phyloP scores from a whole-genome alignment of 805 yeast species.

The Ogataea saltuana region DNA sequence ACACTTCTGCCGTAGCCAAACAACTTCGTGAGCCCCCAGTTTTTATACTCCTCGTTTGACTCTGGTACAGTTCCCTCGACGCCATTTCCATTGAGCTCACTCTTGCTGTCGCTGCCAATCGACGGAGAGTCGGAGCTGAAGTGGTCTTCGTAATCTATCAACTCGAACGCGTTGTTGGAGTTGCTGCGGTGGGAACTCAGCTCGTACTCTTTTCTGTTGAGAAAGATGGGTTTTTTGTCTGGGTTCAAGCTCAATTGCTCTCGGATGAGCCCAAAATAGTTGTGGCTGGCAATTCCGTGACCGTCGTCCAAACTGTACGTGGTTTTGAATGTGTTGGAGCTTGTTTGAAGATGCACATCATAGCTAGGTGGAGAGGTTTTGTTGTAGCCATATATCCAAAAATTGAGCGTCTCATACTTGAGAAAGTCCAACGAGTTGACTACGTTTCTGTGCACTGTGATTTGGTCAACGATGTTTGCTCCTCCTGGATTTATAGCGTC shows the following conservation, averaged over 20 bases:
- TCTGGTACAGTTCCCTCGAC: conserved; percentile 2
- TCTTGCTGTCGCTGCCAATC: not conserved
- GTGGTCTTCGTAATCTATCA: conserved; percentile 32
- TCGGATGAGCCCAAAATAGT: conserved; percentile 1
- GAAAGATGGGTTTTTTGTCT: conserved; percentile 30
- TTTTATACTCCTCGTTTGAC: conserved; percentile 26
- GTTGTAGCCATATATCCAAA: conserved; percentile 9
- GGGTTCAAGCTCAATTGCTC: conserved; percentile 5
- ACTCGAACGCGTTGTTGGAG: conserved; percentile 29
- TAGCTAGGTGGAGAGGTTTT: too few relatives aligned
- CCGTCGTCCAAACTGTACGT: not conserved
- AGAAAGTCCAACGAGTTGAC: conserved; percentile 54
- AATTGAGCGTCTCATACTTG: conserved; percentile 52
- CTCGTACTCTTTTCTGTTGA: conserved; percentile 37
- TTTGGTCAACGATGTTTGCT: conserved; percentile 41
- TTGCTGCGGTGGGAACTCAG: conserved; percentile 25
- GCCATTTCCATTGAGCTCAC: conserved; percentile 4
- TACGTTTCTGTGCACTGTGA: conserved; percentile 53
- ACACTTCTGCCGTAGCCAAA: conserved; percentile 28
- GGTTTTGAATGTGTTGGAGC: not conserved
- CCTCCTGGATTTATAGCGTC: conserved; percentile 27
- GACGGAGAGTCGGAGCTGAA: conserved; percentile 12
- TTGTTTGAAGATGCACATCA: too few relatives aligned
- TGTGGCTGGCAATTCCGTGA: conserved; percentile 5
- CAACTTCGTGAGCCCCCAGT: conserved; percentile 38